phyloP scores from a whole-genome alignment of 208 protist species.

The Wallacemonas rigidus region DNA sequence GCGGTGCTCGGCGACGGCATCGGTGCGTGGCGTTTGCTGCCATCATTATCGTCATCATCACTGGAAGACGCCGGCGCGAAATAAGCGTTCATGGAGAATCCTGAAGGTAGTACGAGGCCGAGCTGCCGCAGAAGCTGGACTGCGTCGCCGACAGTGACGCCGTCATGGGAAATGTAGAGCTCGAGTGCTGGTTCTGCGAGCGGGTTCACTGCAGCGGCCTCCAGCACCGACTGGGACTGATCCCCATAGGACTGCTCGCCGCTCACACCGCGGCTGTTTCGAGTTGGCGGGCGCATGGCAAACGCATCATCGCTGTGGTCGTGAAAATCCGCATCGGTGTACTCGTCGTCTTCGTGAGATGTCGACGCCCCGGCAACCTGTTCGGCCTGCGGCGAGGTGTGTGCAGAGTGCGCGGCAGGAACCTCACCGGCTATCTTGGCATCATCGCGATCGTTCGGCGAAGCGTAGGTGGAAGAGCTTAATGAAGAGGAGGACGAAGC shows the following conservation, averaged over 20 bases:
- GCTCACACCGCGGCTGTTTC: background rate
- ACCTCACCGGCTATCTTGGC: too few relatives aligned
- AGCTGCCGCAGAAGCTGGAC: background rate
- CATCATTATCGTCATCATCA: background rate
- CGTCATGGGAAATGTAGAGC: constrained; percentile 36
- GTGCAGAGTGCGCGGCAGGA: too few relatives aligned
- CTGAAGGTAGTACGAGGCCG: constrained; percentile 4
- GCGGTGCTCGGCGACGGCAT: background rate
- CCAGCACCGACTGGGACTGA: background rate
- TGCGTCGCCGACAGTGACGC: constrained; percentile 22
- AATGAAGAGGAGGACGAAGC: too few relatives aligned
- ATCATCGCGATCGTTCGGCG: too few relatives aligned
- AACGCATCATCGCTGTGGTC: background rate
- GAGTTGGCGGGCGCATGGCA: background rate
- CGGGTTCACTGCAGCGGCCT: background rate
- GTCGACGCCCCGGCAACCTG: too few relatives aligned
- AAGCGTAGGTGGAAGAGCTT: too few relatives aligned
- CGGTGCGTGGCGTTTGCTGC: background rate
- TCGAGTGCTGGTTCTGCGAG: constrained; percentile 31
- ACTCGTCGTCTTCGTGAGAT: background rate
- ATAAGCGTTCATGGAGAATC: constrained; percentile 15
- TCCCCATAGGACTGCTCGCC: background rate
- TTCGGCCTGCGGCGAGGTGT: too few relatives aligned
- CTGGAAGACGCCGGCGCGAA: constrained; percentile 3
- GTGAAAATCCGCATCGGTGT: too few relatives aligned